These are phyloP conservation scores for Flaveria floridana DNA, from an alignment of 140 eudicot species.

Conservation along the genomic window DNA sequence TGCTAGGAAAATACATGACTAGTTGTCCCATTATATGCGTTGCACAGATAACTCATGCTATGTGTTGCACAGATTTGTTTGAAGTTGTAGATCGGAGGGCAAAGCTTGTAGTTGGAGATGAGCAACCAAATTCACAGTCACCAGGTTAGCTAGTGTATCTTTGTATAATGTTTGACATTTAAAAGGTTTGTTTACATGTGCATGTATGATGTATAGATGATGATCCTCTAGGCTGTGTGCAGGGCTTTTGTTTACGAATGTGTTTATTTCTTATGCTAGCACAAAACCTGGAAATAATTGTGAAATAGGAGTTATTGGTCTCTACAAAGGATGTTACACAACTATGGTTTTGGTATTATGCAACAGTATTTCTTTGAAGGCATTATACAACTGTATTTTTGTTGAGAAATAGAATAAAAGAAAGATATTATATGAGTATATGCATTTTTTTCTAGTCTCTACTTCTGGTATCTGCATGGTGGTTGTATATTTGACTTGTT, in stretches of 20 bases:
- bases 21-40: conserved; percentile 5
- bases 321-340: conserved; percentile 12
- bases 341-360: conserved; percentile 18
- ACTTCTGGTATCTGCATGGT: conserved; percentile 26
- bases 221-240: conserved; percentile 6
- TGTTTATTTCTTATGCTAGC: conserved; percentile 10
- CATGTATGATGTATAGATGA: conserved; percentile 17
- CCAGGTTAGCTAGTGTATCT: conserved; percentile 53
- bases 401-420: not conserved
- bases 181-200: conserved; percentile 16
- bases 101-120: conserved; percentile 93
- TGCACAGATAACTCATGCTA: conserved; percentile 22
- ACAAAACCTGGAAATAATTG: not conserved
- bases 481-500: conserved; percentile 32
- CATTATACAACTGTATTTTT: conserved; percentile 14
- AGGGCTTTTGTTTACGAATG: not conserved
- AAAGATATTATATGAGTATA: not conserved
- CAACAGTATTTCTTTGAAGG: conserved; percentile 1
- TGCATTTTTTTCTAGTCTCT: conserved; percentile 12
- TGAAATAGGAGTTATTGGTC: not conserved
- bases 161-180: conserved; percentile 21
- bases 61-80: conserved; percentile 70
- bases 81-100: conserved; percentile 98
- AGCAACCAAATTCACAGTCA: conserved; percentile 46
- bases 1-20: conserved; percentile 23